A percentile compares a stretch with the other conserved stretches of the same genome.
Conservation (phyloP, 768 basidiomycete genomes). For the Termitomyces sp. region DNA sequence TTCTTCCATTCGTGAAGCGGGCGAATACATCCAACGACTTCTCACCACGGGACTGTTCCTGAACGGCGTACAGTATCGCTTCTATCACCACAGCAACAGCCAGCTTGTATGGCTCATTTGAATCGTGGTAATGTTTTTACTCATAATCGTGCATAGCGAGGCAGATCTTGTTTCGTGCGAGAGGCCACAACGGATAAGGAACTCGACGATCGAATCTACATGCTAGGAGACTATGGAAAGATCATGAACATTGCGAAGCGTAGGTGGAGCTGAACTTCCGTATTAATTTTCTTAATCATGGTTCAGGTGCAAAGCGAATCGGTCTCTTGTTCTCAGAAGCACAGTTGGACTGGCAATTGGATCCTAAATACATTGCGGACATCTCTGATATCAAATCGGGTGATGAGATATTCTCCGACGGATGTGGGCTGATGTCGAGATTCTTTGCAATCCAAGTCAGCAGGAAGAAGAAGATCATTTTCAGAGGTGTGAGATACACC, state of each 20-base stretch:
- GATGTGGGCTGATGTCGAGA: conserved; percentile 59
- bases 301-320: conserved; percentile 61
- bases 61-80: conserved; percentile 58
- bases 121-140: neutral
- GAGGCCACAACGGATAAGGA: conserved; percentile 49
- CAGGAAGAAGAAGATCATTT: conserved; percentile 48
- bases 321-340: conserved; percentile 64
- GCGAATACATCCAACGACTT: conserved; percentile 53
- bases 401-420: conserved; percentile 62
- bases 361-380: conserved; percentile 44
- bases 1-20: conserved; percentile 36
- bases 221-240: conserved; percentile 49
- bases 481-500: conserved; percentile 50
- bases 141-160: conserved; percentile 31
- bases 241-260: conserved; percentile 66
- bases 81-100: conserved; percentile 69
- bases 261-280: conserved; percentile 21
- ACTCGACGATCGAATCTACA: conserved; percentile 53
- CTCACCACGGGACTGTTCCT: conserved; percentile 51
- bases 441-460: conserved; percentile 47
- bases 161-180: conserved; percentile 59
- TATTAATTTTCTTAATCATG: neutral
- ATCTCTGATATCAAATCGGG: conserved; percentile 53
- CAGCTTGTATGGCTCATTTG: conserved; percentile 38
- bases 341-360: conserved; percentile 49